A percentile compares a stretch with the other conserved stretches of the same genome.
Conservation (phyloP, 2,329 filamentous ascomycete species). For the Cladosporium halotolerans region DNA sequence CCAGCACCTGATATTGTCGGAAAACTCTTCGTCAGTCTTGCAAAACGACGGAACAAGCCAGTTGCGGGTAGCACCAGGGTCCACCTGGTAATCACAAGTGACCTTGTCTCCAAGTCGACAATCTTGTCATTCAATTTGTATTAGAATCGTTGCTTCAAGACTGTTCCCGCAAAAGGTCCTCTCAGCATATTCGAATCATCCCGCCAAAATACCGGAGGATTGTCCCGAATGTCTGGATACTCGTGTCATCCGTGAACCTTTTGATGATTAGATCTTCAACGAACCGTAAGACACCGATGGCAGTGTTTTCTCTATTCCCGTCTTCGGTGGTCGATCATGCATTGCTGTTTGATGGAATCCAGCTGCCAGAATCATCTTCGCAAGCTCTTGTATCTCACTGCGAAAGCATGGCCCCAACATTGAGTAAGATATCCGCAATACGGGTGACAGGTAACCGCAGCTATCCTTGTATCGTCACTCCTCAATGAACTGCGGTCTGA, state of each 20-base stretch:
- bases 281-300: conserved; percentile 17
- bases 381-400: conserved; percentile 23
- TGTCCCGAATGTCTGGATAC: conserved; percentile 22
- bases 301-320: conserved; percentile 17
- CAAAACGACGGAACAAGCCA: conserved; percentile 21
- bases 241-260: conserved; percentile 12
- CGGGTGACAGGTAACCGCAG: conserved; percentile 25
- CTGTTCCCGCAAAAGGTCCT: conserved; percentile 18
- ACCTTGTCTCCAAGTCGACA: conserved; percentile 19
- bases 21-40: conserved; percentile 20
- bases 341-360: conserved; percentile 24
- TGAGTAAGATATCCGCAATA: conserved; percentile 31
- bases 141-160: conserved; percentile 10
- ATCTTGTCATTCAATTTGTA: conserved; percentile 18
- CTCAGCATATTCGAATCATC: conserved; percentile 23
- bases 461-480: background rate
- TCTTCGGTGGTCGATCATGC: conserved; percentile 22
- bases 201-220: conserved; percentile 22
- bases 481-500: background rate
- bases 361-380: conserved; percentile 23
- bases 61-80: conserved; percentile 20
- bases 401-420: conserved; percentile 31
- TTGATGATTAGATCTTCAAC: conserved; percentile 19
- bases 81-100: conserved; percentile 20
- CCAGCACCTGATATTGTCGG: conserved; percentile 10